Conservation (phyloP, 164 flowering plant species). For the Nymphaea colorata region DNA sequence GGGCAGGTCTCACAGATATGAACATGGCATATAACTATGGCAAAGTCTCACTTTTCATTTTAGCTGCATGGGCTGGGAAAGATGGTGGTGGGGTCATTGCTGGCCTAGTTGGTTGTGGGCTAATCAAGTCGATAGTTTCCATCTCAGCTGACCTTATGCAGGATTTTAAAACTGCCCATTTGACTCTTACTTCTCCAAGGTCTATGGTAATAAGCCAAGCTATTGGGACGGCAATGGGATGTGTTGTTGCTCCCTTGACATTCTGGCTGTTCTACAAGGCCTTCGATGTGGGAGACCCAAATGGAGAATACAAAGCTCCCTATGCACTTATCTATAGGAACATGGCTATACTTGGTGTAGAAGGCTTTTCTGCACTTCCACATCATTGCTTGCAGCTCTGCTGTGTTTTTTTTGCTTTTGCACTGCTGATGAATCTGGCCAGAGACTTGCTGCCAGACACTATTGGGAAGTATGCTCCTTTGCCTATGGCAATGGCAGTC, state of each 20-base stretch:
- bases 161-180: slow-evolving; percentile 82
- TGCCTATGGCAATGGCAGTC: slow-evolving; percentile 97
- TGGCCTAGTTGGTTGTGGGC: slow-evolving; percentile 48
- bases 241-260: slow-evolving; percentile 76
- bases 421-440: slow-evolving; percentile 42
- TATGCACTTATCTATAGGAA: slow-evolving; percentile 76
- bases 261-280: slow-evolving; percentile 90
- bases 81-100: background rate
- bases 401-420: slow-evolving; percentile 65
- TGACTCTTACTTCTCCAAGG: slow-evolving; percentile 78
- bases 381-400: slow-evolving; percentile 76
- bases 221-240: slow-evolving; percentile 83
- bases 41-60: slow-evolving; percentile 68
- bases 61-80: slow-evolving; percentile 1
- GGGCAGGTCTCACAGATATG: slow-evolving; percentile 86
- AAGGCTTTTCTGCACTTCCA: slow-evolving; percentile 89
- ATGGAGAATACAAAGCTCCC: slow-evolving; percentile 83
- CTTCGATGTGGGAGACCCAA: slow-evolving; percentile 74
- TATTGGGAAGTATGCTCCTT: slow-evolving; percentile 55
- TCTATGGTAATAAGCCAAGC: slow-evolving; percentile 80
- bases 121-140: slow-evolving; percentile 70
- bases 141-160: slow-evolving; percentile 85
- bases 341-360: slow-evolving; percentile 84
- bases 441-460: slow-evolving; percentile 40
- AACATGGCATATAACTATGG: slow-evolving; percentile 89